Conservation (phyloP, 768 basidiomycete genomes). For the Saitozyma podzolica region DNA sequence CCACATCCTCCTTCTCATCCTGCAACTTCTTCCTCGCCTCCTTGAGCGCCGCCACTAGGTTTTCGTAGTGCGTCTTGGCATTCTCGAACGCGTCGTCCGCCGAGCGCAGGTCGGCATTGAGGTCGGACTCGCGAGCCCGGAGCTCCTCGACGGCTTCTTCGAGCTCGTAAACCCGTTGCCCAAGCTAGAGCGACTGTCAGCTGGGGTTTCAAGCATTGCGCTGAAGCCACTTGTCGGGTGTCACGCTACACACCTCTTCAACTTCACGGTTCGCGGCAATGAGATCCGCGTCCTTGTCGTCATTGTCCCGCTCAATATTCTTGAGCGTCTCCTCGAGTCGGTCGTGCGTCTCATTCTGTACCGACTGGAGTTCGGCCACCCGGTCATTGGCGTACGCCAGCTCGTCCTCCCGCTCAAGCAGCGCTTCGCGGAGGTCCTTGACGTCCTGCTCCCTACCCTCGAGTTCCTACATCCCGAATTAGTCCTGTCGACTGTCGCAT, state of each 20-base stretch:
- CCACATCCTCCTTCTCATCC: conserved; percentile 26
- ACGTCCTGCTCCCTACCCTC: conserved; percentile 33
- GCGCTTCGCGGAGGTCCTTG: conserved; percentile 35
- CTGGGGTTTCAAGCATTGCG: not conserved
- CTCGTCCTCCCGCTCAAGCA: conserved; percentile 73
- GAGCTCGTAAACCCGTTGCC: conserved; percentile 72
- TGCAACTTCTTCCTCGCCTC: conserved; percentile 60
- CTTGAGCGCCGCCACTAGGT: conserved; percentile 74
- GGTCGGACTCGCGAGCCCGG: conserved; percentile 47
- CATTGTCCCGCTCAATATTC: conserved; percentile 74
- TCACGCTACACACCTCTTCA: conserved; percentile 60
- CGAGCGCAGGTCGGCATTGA: conserved; percentile 60
- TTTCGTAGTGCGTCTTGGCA: conserved; percentile 64
- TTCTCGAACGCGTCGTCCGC: conserved; percentile 58
- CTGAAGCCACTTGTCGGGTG: not conserved
- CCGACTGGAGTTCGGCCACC: conserved; percentile 71
- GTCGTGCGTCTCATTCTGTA: conserved; percentile 38
- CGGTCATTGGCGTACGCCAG: conserved; percentile 71
- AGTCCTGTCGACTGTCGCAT: not conserved
- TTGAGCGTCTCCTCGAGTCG: conserved; percentile 42
- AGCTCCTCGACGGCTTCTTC: conserved; percentile 78
- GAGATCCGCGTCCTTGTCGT: conserved; percentile 77
- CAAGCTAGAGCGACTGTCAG: conserved; percentile 48
- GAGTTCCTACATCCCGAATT: conserved; percentile 18
- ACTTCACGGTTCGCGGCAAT: conserved; percentile 72